Percentiles rank a stretch among this genome's conserved stretches.
Evolutionary conservation across 2,329 filamentous ascomycete species (phyloP).

Genomic region (Colletotrichum liriopes): DNA sequence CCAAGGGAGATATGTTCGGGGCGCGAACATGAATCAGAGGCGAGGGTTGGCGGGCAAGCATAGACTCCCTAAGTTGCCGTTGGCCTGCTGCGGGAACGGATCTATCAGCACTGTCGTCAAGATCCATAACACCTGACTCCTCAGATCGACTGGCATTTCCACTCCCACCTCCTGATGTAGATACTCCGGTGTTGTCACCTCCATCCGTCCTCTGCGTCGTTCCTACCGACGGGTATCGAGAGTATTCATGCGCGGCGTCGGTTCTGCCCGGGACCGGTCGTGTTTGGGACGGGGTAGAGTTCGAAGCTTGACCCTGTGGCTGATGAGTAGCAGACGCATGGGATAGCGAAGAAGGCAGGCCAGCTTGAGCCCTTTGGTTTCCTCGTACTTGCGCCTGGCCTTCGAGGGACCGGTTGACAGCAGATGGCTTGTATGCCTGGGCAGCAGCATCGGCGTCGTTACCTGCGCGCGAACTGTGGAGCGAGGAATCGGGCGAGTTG

Average conservation of each 20-base stretch:
- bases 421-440: constrained; percentile 42
- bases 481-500: constrained; percentile 76
- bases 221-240: constrained; percentile 39
- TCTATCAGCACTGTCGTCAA: constrained; percentile 43
- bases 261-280: constrained; percentile 5
- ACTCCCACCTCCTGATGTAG: constrained; percentile 57
- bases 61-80: constrained; percentile 35
- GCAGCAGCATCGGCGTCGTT: constrained; percentile 58
- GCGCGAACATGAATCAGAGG: constrained; percentile 75
- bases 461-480: constrained; percentile 64
- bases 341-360: constrained; percentile 26
- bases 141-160: constrained; percentile 60
- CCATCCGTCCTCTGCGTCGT: constrained; percentile 32
- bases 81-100: constrained; percentile 37
- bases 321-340: constrained; percentile 43
- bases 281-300: constrained; percentile 21
- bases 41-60: constrained; percentile 60
- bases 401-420: constrained; percentile 37
- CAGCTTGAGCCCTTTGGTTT: constrained; percentile 18
- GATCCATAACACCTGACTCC: constrained; percentile 54
- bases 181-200: constrained; percentile 43
- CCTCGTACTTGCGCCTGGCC: constrained; percentile 18
- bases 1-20: constrained; percentile 81
- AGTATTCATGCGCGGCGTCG: constrained; percentile 14
- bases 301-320: constrained; percentile 42